Conservation (phyloP, 148 eudicot species). For the Salicornia ramosissima region DNA sequence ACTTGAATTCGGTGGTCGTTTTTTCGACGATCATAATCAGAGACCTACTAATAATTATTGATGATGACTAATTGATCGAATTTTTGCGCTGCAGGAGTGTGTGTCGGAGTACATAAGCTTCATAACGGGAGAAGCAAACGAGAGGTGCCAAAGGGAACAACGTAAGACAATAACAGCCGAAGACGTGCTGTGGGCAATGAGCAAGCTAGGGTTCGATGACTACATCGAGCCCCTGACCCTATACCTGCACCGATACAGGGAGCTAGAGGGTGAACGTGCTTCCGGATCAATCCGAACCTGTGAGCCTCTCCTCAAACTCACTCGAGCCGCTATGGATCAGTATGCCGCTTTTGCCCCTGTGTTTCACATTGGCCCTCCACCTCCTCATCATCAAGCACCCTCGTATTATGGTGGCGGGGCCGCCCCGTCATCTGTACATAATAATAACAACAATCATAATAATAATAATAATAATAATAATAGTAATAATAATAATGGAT, state of each 20-base stretch:
- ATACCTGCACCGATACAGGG: constrained; percentile 74
- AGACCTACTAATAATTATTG: no score
- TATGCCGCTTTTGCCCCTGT: constrained; percentile 30
- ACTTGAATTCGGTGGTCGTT: no score
- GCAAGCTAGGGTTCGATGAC: constrained; percentile 91
- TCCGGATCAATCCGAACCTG: constrained; percentile 48
- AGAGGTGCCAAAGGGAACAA: constrained; percentile 90
- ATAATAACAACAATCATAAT: no score
- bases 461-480: no score
- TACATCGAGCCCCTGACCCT: constrained; percentile 87
- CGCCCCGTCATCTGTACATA: constrained; percentile 22
- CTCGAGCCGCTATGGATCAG: constrained; percentile 32
- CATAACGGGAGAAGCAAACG: constrained; percentile 91
- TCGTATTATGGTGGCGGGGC: constrained; percentile 29
- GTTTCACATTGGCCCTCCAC: constrained; percentile 45
- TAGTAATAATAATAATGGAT: no score
- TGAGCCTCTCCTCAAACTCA: constrained; percentile 41
- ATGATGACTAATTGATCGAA: no score
- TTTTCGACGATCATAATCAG: no score
- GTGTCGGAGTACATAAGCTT: constrained; percentile 97
- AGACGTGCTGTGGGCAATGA: constrained; percentile 95
- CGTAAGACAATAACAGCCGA: constrained; percentile 94
- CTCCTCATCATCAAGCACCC: constrained; percentile 13
- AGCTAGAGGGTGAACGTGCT: constrained; percentile 77
- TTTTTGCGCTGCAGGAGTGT: constrained; percentile 57